Percentiles rank a stretch among this genome's conserved stretches.
Conservation (phyloP, 2,329 filamentous ascomycete genomes). For the Ophiostoma populinum region DNA sequence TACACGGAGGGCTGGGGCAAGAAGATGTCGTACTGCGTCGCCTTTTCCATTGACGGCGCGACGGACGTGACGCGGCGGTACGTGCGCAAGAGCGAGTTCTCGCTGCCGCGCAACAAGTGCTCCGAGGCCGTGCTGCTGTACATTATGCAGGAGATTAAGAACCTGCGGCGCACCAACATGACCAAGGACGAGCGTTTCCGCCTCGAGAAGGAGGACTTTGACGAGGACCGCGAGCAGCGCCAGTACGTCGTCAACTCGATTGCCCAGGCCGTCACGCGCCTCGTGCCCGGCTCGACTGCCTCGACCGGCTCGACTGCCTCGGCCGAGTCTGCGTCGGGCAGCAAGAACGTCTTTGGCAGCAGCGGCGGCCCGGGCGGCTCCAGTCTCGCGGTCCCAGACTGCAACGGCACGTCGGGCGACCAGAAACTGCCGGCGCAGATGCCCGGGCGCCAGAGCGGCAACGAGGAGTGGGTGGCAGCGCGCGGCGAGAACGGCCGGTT, state of each 20-base stretch:
- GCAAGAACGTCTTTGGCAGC: too few species aligned
- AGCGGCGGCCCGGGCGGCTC: too few species aligned
- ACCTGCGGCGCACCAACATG: constrained; percentile 67
- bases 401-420: constrained; percentile 29
- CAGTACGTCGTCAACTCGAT: constrained; percentile 58
- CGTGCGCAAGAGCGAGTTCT: constrained; percentile 54
- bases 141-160: constrained; percentile 82
- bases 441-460: constrained; percentile 24
- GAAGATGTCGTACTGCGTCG: constrained; percentile 93
- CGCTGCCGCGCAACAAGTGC: constrained; percentile 58
- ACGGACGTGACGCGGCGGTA: constrained; percentile 51
- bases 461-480: constrained; percentile 20
- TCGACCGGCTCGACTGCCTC: too few species aligned
- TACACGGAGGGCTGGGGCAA: constrained; percentile 93
- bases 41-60: constrained; percentile 78
- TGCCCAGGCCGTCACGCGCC: constrained; percentile 52
- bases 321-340: too few species aligned
- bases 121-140: constrained; percentile 82
- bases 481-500: constrained; percentile 18
- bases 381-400: too few species aligned
- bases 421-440: constrained; percentile 44
- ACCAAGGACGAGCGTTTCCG: constrained; percentile 70
- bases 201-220: constrained; percentile 63
- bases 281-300: constrained; percentile 41
- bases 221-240: constrained; percentile 59